These are phyloP conservation scores for Colletotrichum liriopes DNA, from an alignment of 2,329 filamentous ascomycete species.

Conservation along the genomic window DNA sequence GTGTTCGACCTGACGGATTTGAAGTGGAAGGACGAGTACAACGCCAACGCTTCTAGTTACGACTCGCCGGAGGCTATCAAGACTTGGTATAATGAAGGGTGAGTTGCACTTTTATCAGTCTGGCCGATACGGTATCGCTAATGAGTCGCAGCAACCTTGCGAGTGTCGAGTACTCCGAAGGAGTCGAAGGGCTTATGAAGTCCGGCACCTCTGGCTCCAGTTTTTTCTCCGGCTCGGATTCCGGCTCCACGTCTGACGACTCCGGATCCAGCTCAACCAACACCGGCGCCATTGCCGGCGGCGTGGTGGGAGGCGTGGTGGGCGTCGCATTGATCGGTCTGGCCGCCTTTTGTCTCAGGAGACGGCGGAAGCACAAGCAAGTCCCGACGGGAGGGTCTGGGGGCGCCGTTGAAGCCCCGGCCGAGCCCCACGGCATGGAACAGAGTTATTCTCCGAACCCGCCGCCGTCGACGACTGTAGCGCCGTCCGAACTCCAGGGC, in stretches of 20 bases:
- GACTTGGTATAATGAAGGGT: conserved; percentile 42
- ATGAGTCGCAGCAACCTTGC: conserved; percentile 19
- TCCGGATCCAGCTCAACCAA: conserved; percentile 44
- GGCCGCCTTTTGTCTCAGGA: conserved; percentile 59
- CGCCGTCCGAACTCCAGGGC: conserved; percentile 28
- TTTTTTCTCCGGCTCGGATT: conserved; percentile 50
- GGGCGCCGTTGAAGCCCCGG: conserved; percentile 38
- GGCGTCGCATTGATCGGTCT: conserved; percentile 58
- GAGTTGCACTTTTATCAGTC: neutral
- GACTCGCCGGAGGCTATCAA: conserved; percentile 32
- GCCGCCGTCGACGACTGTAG: conserved; percentile 22
- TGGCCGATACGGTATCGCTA: neutral
- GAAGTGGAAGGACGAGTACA: conserved; percentile 40
- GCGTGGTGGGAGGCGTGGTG: conserved; percentile 62
- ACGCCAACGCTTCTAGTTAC: conserved; percentile 35
- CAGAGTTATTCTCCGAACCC: conserved; percentile 23
- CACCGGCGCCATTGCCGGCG: conserved; percentile 63
- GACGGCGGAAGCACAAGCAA: conserved; percentile 54
- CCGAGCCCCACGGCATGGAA: conserved; percentile 12
- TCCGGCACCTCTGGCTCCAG: conserved; percentile 43
- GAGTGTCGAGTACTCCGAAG: conserved; percentile 28
- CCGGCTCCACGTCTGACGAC: conserved; percentile 35
- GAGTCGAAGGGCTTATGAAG: conserved; percentile 27
- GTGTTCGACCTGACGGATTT: conserved; percentile 42
- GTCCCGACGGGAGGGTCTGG: conserved; percentile 29